Base-by-base conservation (phyloP, 345 rosid genomes). In the Angophora floribunda region DNA sequence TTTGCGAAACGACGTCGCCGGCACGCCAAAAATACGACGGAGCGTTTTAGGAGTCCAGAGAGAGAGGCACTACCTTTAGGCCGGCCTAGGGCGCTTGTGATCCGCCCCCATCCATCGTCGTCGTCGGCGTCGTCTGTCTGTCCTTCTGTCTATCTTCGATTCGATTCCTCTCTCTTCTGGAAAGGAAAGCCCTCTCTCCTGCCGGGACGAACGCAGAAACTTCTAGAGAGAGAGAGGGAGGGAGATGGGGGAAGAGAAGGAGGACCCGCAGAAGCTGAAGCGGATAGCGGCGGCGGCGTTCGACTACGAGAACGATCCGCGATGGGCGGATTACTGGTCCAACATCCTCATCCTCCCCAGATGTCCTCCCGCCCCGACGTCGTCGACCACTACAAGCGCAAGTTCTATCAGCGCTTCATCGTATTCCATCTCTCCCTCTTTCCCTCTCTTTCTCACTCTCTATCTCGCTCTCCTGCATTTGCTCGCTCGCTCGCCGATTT, bases 251-350 rank as follows among this genome's bases (percentile, higher is more conserved):
- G 98, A 95, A 87, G 95, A 92, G 89, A 92, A 94, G 91, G 99
- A 95, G n/a, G 99, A 98, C 90, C 89, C 97, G 3, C 99, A 95
- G 94, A 95, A 92, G 90, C 85, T 95, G 88, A 98, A 94, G 96
- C 93, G 87, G 89, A 88, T 94, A 59, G 98, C 99, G 91, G 99
- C 98, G 45, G 95, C 97, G 30, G 92, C 98, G 1, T 98, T 94
- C 88, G 99, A 98, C 90, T 97, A 97, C 93, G 99, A 97, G 13
- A 95, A 92, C 91, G 99, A 98, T 87, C 88, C 95, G 6, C 89
- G 97, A 89, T 98, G 98, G 99, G 92, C 96, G 5, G 99, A 95
- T 86, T 98, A 97, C 92, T 96, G 98, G 99, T 95, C 99, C 86
- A 97, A 97, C 88, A 90, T 98, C 92, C 94, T 98, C 90, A 94